Evolutionary conservation across 805 yeast genomes (phyloP).

Genomic region (Kodamaea kaohsiungensis): DNA sequence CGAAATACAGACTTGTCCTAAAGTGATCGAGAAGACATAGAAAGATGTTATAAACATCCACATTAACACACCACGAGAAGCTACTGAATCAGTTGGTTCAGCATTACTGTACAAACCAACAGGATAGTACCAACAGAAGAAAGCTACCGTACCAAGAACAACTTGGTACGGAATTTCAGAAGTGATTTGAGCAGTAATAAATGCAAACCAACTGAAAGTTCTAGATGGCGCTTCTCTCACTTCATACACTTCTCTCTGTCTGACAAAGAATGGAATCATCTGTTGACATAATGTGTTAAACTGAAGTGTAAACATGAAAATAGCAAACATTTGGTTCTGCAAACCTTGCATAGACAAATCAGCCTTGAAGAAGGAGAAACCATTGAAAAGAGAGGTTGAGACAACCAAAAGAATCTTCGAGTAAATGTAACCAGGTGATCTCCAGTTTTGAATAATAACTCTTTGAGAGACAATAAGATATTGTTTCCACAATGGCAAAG

Average conservation of each 20-base stretch:
- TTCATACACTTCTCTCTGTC: constrained; percentile 67
- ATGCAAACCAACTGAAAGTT: constrained; percentile 67
- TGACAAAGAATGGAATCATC: constrained; percentile 53
- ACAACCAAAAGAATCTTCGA: constrained; percentile 61
- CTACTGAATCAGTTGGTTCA: constrained; percentile 42
- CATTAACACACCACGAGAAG: constrained; percentile 61
- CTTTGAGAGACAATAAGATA: constrained; percentile 27
- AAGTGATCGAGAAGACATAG: constrained; percentile 55
- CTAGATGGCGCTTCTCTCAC: constrained; percentile 74
- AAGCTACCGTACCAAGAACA: constrained; percentile 65
- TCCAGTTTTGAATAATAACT: constrained; percentile 38
- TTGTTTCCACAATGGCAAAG: constrained; percentile 28
- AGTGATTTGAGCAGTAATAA: constrained; percentile 59
- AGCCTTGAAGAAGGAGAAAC: constrained; percentile 73
- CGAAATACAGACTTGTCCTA: constrained; percentile 61
- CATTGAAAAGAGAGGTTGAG: constrained; percentile 59
- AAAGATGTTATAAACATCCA: constrained; percentile 45
- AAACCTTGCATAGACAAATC: constrained; percentile 37
- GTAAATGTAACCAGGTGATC: constrained; percentile 42
- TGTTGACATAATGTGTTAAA: constrained; percentile 62
- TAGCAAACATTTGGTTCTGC: constrained; percentile 71
- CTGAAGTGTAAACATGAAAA: constrained; percentile 65
- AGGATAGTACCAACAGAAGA: constrained; percentile 45
- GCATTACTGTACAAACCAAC: constrained; percentile 48
- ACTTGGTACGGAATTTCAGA: constrained; percentile 70